Percentiles rank a stretch among this genome's conserved stretches.
These are phyloP conservation scores for Dipodascus albidus DNA, from an alignment of 805 yeast species.

Conservation along the genomic window DNA sequence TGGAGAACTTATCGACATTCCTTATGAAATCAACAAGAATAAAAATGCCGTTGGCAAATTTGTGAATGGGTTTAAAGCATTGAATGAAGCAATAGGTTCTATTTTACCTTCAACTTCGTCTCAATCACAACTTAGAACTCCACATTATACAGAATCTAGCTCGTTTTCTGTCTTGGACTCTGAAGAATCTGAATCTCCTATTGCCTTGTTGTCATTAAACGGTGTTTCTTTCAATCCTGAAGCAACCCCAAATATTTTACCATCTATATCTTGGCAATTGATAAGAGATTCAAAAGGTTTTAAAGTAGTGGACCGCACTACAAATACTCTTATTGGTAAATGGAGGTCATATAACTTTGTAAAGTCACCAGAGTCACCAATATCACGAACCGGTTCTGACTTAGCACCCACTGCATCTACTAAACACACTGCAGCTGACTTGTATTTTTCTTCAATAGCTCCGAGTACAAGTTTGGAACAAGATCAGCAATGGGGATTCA, in stretches of 20 bases:
- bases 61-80: background rate
- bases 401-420: background rate
- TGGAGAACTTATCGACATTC: conserved; percentile 1
- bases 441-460: background rate
- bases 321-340: background rate
- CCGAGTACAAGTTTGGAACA: background rate
- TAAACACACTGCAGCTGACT: background rate
- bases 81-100: background rate
- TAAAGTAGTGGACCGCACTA: background rate
- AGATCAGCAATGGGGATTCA: background rate
- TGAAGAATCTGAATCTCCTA: background rate
- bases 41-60: background rate
- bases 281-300: background rate
- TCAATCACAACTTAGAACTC: background rate
- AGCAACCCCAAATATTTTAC: background rate
- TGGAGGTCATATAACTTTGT: background rate
- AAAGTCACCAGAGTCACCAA: too few species aligned
- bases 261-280: background rate
- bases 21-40: background rate
- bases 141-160: background rate
- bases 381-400: too few species aligned
- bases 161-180: background rate
- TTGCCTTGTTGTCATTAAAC: background rate
- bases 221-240: background rate
- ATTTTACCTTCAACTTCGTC: background rate